These are phyloP conservation scores for Strobilomyces confusus DNA, from an alignment of 768 basidiomycete species.

Conservation along the genomic window DNA sequence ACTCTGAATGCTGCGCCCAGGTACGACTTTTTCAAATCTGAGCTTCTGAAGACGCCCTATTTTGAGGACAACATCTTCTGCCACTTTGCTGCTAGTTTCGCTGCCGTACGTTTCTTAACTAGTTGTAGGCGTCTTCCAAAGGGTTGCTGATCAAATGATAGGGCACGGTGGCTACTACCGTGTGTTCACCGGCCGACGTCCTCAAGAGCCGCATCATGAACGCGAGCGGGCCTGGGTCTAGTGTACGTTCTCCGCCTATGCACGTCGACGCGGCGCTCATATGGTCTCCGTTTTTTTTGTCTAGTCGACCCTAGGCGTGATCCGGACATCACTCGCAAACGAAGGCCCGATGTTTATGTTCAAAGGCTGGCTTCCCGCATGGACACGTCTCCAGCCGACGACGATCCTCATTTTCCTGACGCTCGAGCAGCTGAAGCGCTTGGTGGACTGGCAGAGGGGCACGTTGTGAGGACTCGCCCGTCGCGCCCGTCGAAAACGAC, in stretches of 20 bases:
- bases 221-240: conserved; percentile 76
- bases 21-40: conserved; percentile 90
- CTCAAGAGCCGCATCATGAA: conserved; percentile 90
- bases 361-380: conserved; percentile 88
- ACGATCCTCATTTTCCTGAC: conserved; percentile 87
- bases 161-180: conserved; percentile 87
- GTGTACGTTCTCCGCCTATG: conserved; percentile 41
- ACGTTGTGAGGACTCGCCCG: conserved; percentile 12
- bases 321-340: conserved; percentile 59
- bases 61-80: conserved; percentile 79
- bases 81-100: conserved; percentile 85
- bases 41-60: conserved; percentile 64
- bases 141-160: conserved; percentile 22
- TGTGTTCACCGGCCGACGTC: conserved; percentile 87
- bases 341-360: conserved; percentile 91
- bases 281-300: not conserved
- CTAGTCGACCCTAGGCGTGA: conserved; percentile 69
- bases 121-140: not conserved
- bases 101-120: conserved; percentile 51
- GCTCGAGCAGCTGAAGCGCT: conserved; percentile 74
- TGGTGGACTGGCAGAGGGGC: conserved; percentile 56
- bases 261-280: not conserved
- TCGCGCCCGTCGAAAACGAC: not conserved
- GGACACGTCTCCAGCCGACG: conserved; percentile 81
- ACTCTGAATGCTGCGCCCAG: conserved; percentile 31